Evolutionary conservation across 169 alveolate species (phyloP).

Genomic region (Plasmodium berghei): DNA sequence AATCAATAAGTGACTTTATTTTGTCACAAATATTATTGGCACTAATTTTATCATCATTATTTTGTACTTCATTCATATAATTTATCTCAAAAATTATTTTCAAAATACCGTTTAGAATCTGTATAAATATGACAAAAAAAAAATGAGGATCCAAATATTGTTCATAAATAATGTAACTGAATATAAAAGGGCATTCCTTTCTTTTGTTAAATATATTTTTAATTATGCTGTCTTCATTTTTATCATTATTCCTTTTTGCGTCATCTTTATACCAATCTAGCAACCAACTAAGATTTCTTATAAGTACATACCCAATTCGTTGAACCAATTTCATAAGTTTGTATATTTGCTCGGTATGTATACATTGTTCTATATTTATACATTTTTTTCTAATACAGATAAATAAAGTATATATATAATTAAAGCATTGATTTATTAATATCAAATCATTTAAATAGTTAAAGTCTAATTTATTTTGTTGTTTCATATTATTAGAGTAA

Average conservation of each 20-base stretch:
- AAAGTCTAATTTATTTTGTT: constrained; percentile 13
- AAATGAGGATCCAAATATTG: constrained; percentile 9
- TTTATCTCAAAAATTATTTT: constrained; percentile 8
- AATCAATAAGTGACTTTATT: neutral
- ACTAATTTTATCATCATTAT: too few relatives aligned
- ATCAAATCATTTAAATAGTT: constrained; percentile 27
- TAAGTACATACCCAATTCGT: neutral
- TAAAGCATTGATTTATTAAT: constrained; percentile 41
- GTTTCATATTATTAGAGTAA: neutral
- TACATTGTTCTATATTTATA: constrained; percentile 4
- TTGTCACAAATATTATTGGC: neutral
- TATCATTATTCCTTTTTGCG: neutral
- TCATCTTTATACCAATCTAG: constrained; percentile 1
- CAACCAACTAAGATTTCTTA: neutral
- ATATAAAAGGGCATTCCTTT: constrained; percentile 34
- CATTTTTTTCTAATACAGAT: constrained; percentile 10
- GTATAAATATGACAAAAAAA: constrained; percentile 41
- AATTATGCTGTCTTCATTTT: neutral
- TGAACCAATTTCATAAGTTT: neutral
- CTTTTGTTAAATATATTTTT: constrained; percentile 14
- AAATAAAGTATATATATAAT: constrained; percentile 37
- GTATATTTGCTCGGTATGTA: neutral
- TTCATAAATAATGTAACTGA: constrained; percentile 38
- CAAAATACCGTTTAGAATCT: constrained; percentile 13
- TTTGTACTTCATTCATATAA: too few relatives aligned